phyloP scores from a whole-genome alignment of 805 yeast species.

The Metschnikowia cerradonensis region DNA sequence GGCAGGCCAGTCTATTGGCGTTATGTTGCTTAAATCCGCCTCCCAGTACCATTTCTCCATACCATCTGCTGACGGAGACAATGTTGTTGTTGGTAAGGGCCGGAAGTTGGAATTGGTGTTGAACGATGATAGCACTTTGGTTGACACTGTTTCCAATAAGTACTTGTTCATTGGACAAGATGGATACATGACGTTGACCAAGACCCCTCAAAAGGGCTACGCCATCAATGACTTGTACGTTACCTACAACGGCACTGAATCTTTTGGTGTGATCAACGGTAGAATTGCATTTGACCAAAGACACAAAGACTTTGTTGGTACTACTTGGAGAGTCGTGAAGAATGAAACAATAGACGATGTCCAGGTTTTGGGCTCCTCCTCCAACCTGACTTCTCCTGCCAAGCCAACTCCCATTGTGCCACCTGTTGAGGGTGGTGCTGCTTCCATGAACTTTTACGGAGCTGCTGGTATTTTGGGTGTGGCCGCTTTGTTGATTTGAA shows the following conservation, averaged over 20 bases:
- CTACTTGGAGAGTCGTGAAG: neutral
- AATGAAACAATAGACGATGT: neutral
- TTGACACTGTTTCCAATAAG: constrained; percentile 12
- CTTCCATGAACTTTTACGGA: neutral
- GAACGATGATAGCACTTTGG: constrained; percentile 20
- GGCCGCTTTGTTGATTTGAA: neutral
- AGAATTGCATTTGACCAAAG: neutral
- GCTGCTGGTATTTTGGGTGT: neutral
- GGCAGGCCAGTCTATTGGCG: constrained; percentile 19
- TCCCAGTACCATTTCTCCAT: constrained; percentile 16
- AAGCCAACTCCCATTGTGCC: neutral
- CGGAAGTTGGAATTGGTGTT: constrained; percentile 14
- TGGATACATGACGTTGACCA: neutral
- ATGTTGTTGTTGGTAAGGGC: constrained; percentile 7
- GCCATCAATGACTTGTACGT: constrained; percentile 7
- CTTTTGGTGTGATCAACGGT: neutral
- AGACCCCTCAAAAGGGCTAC: constrained; percentile 4
- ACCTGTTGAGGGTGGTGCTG: neutral
- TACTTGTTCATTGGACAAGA: constrained; percentile 10
- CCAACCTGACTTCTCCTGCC: neutral
- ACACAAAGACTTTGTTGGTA: neutral
- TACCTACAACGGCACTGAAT: neutral
- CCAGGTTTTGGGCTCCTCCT: neutral
- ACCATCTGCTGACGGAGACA: constrained; percentile 6
- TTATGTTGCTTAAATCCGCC: constrained; percentile 22